phyloP scores from a whole-genome alignment of 192 early-diverging fungal species.

The Dissophora ornata region DNA sequence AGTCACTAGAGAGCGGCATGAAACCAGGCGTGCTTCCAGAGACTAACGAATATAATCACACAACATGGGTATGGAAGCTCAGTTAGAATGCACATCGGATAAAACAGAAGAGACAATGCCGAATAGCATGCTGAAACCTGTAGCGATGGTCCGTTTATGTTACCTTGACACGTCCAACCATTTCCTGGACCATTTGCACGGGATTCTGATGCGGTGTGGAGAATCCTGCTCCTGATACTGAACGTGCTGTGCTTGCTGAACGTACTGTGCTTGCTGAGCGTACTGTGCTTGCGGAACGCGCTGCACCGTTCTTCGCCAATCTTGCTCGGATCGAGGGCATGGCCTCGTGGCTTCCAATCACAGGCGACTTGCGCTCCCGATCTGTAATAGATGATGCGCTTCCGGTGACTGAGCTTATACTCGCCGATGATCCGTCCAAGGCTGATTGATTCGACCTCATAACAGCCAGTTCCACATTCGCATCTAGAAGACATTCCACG shows the following conservation, averaged over 20 bases:
- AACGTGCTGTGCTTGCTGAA: slow-evolving; percentile 5
- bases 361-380: slow-evolving; percentile 17
- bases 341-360: slow-evolving; percentile 38
- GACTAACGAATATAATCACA: no score
- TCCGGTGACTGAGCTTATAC: slow-evolving; percentile 26
- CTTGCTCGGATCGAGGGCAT: slow-evolving; percentile 52
- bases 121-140: no score
- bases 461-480: slow-evolving; percentile 64
- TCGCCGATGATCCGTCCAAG: slow-evolving; percentile 23
- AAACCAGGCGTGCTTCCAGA: slow-evolving; percentile 77
- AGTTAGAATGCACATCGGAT: no score
- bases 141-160: not conserved
- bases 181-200: slow-evolving; percentile 78
- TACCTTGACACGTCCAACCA: slow-evolving; percentile 82
- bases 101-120: no score
- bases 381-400: slow-evolving; percentile 35
- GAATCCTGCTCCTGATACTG: slow-evolving; percentile 1
- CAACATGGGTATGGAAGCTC: no score
- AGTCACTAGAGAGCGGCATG: slow-evolving; percentile 78
- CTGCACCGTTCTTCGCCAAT: slow-evolving; percentile 29
- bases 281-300: slow-evolving; percentile 9
- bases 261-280: slow-evolving; percentile 10
- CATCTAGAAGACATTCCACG: no score
- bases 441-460: slow-evolving; percentile 59
- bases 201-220: slow-evolving; percentile 62